Base-by-base conservation (phyloP, 1,284 basidiomycete species). In the Ganoderma boninense region DNA sequence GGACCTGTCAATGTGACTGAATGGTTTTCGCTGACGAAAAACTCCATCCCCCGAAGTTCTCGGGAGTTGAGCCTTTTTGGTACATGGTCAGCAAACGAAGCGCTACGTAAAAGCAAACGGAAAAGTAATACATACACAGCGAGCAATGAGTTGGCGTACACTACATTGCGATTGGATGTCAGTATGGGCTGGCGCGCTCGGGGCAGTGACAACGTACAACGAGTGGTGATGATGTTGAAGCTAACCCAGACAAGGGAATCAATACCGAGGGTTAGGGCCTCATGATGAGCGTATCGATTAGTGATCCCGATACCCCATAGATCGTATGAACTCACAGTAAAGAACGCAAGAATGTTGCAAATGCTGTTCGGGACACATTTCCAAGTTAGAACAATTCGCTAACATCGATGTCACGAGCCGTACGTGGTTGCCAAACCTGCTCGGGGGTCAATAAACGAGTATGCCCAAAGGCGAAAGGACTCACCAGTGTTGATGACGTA, bases 401-500 rank as follows among this genome's bases (percentile, higher is more conserved):
- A 18, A 4, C 26, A 18, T 18, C 23, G 18, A 18, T 40, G 6
- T 52, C 20, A 23, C 16, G 5, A 52, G 5, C 52, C 44, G 32
- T 49, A 64, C 62, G 44, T 49, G 4, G 62, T 49, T 5, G 44
- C 43, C 23, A 23, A 7, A 2, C 62, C 62, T 64, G 38, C 16
- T 32, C 13, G 20, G 5, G 38, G n/a, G 26, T 64, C 44, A 64
- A 20, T 38, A 11, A 16, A 16, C 14, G 44, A 18, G 10, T 5
- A 18, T 2, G 4, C 6, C 26, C 14, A 62, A 20, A 46, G 13
- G n/a, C 29, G 4, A 14, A 10, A 29, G 20, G 18, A 52, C 62
- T 44, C 32, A 65, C 64, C 64, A 5, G 64, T 65, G 52, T 65
- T 65, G 64, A 65, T 20, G 13, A 40, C n/a, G 23, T 65, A 65